Evolutionary conservation across 306 rosid genomes (phyloP).

Genomic region (Biancaea sappan): DNA sequence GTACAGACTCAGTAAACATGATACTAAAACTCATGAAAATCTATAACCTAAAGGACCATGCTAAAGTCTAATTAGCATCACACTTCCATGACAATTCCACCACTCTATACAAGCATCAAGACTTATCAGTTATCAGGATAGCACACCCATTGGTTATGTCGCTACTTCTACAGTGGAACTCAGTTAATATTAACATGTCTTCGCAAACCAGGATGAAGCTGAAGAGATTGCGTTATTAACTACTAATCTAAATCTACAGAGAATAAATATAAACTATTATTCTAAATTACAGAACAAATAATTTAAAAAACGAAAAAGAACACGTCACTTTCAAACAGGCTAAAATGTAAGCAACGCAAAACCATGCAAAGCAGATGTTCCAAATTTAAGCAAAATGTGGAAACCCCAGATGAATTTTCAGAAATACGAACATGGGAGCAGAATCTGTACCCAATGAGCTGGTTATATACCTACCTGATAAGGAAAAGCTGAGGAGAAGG

Average conservation of each 20-base stretch:
- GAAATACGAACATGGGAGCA: neutral
- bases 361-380: neutral
- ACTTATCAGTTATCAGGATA: neutral
- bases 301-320: neutral
- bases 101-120: neutral
- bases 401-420: slow-evolving; percentile 1
- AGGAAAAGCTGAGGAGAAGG: neutral
- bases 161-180: neutral
- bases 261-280: neutral
- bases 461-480: neutral
- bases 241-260: neutral
- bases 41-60: neutral
- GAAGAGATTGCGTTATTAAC: neutral
- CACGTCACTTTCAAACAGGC: no score
- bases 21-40: neutral
- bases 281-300: neutral
- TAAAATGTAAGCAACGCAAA: neutral
- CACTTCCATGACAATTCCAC: neutral
- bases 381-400: neutral
- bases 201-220: neutral
- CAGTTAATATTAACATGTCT: neutral
- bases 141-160: neutral
- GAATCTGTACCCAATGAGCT: neutral
- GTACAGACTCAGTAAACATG: neutral
- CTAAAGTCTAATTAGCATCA: neutral